Evolutionary conservation across 441 rosid species (phyloP), one percentile per base, ranked within the genome.

Genomic region (Macaranga tanarius): DNA sequence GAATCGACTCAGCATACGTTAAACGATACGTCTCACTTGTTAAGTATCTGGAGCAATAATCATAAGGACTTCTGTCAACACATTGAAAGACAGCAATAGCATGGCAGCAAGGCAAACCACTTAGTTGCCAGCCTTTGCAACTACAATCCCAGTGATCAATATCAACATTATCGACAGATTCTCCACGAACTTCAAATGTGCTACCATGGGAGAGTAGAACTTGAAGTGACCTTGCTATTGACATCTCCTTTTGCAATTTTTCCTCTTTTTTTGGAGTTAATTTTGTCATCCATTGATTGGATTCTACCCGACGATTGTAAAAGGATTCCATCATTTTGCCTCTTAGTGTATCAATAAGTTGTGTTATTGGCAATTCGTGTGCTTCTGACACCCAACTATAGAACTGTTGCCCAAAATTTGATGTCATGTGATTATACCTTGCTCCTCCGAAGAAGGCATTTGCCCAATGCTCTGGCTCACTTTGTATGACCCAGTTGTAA

Each of bases 381-480:
- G 79, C 76, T 50, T 72, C 79, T 31, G 76, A 77, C 31, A 77
- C 74, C 79, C 79, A 77, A 62, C 73, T 28, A 34, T 77, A 77
- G 58, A 77, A 72, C 56, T 67, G 73, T 52, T 83, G 86, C 61
- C 86, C 86, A 11, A 76, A 79, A 65, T 75, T 76, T 57, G 84
- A 79, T 20, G 77, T 67, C 79, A 79, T 75, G 69, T 79, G 79
- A 72, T 70, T 67, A 62, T 83, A 83, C 69, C 86, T 76, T 28
- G 81, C 82, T 25, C 86, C 86, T 16, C 63, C 65, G 51, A 83
- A 81, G 63, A 74, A 81, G 15, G 82, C 86, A 74, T 75, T 81
- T 9, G 84, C 84, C 86, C 84, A 83, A 70, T 79, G 84, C 58
- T 79, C 80, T 0, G 84, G 86, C 74, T 81, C 83, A 40, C 83